phyloP scores from a whole-genome alignment of 306 rosid genomes.

The Hippophae tibetana region DNA sequence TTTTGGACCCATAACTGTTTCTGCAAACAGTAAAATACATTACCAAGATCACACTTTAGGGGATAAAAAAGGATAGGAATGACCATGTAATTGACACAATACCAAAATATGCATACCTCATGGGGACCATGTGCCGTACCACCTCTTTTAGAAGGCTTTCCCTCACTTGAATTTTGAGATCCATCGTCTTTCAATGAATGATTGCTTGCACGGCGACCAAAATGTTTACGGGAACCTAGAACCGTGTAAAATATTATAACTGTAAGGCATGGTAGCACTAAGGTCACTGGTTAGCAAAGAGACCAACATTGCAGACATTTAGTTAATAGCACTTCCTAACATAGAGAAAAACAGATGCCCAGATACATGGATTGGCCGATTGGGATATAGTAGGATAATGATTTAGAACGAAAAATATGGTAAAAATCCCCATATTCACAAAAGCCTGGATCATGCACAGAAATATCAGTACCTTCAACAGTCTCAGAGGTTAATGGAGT shows the following conservation, averaged over 20 bases:
- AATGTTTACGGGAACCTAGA: slow-evolving; percentile 56
- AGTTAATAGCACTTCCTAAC: too few relatives aligned
- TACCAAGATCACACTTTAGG: background rate
- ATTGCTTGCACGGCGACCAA: slow-evolving; percentile 62
- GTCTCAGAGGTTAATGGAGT: slow-evolving; percentile 38
- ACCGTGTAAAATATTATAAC: slow-evolving; percentile 7
- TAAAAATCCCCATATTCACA: slow-evolving; percentile 1
- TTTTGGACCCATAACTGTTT: slow-evolving; percentile 98
- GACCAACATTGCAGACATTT: too few relatives aligned
- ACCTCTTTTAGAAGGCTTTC: slow-evolving; percentile 66
- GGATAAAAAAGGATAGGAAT: slow-evolving; percentile 9
- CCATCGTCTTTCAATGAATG: slow-evolving; percentile 55
- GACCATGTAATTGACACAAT: background rate
- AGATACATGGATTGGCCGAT: too few relatives aligned
- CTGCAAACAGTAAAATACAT: slow-evolving; percentile 36
- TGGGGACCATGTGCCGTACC: slow-evolving; percentile 46
- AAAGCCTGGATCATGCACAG: slow-evolving; percentile 6
- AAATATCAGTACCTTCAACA: slow-evolving; percentile 46
- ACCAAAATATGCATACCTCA: slow-evolving; percentile 49
- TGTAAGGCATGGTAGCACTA: slow-evolving; percentile 2
- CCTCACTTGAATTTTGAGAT: slow-evolving; percentile 46
- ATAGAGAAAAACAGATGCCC: too few relatives aligned
- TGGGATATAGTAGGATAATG: too few relatives aligned
- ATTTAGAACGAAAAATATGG: too few relatives aligned
- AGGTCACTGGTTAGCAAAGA: slow-evolving; percentile 1